phyloP scores from a whole-genome alignment of 1,284 basidiomycete species.

The Fistulinella cinereoalba region DNA sequence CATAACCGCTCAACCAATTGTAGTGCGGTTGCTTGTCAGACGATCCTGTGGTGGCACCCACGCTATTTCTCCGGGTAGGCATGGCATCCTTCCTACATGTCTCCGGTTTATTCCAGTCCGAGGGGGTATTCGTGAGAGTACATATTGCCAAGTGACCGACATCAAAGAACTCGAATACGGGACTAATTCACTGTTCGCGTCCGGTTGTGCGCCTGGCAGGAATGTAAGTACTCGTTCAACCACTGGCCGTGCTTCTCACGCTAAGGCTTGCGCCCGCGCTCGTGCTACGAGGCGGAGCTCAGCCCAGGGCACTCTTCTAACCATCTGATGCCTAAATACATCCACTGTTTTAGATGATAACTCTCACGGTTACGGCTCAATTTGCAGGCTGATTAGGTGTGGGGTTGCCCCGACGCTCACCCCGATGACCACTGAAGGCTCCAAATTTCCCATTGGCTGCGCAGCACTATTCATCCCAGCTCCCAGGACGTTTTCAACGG shows the following conservation, averaged over 20 bases:
- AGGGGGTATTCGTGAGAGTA: neutral
- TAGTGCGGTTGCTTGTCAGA: neutral
- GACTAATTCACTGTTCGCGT: neutral
- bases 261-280: neutral
- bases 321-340: too few relatives aligned
- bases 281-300: too few relatives aligned
- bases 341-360: too few relatives aligned
- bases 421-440: too few relatives aligned
- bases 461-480: too few relatives aligned
- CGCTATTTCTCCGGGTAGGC: neutral
- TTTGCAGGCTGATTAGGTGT: too few relatives aligned
- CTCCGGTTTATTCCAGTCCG: neutral
- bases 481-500: too few relatives aligned
- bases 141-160: neutral
- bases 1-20: neutral
- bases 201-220: neutral
- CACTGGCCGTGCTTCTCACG: neutral
- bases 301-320: too few relatives aligned
- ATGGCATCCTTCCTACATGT: neutral
- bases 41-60: neutral
- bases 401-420: too few relatives aligned
- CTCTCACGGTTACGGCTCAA: too few relatives aligned
- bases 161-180: neutral
- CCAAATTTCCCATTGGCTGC: too few relatives aligned
- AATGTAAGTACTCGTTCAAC: neutral